These are phyloP conservation scores for Beta lomatogona DNA, from an alignment of 179 eudicot species.

Conservation along the genomic window DNA sequence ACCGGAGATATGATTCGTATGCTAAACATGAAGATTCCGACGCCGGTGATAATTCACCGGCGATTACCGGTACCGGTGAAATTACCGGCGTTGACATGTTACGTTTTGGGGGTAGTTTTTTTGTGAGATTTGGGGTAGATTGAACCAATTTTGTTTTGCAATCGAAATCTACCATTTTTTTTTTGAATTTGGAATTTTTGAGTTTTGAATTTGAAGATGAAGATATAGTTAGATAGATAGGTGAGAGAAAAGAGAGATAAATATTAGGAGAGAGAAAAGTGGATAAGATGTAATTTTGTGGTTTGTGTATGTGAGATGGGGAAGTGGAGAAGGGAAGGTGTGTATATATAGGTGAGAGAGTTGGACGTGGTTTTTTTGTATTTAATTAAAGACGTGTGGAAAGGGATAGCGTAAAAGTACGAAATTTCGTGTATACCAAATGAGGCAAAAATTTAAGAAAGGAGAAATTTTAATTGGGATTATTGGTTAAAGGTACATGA, in stretches of 20 bases:
- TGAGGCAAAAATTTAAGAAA: background rate
- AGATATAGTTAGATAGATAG: too few species aligned
- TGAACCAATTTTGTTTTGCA: constrained; percentile 55
- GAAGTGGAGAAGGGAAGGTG: background rate
- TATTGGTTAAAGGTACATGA: background rate
- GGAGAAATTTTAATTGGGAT: background rate
- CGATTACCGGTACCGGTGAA: constrained; percentile 10
- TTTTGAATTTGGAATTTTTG: background rate
- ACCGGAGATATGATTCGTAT: constrained; percentile 61
- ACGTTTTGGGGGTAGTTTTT: constrained; percentile 47
- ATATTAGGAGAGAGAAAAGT: background rate
- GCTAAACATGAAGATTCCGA: constrained; percentile 59
- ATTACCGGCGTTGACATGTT: constrained; percentile 34
- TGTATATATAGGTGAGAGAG: constrained; percentile 16
- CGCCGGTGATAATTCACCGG: constrained; percentile 47
- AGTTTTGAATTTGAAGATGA: background rate
- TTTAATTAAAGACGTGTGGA: constrained; percentile 43
- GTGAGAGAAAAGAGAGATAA: too few species aligned
- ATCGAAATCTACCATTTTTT: constrained; percentile 64
- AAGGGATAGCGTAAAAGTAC: constrained; percentile 22
- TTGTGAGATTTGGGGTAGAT: constrained; percentile 41
- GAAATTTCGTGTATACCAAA: constrained; percentile 15
- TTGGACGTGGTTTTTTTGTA: background rate
- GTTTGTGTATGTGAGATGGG: background rate
- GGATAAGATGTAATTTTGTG: background rate